phyloP scores from a whole-genome alignment of 1,284 basidiomycete species.

The Fomitopsis palustris region DNA sequence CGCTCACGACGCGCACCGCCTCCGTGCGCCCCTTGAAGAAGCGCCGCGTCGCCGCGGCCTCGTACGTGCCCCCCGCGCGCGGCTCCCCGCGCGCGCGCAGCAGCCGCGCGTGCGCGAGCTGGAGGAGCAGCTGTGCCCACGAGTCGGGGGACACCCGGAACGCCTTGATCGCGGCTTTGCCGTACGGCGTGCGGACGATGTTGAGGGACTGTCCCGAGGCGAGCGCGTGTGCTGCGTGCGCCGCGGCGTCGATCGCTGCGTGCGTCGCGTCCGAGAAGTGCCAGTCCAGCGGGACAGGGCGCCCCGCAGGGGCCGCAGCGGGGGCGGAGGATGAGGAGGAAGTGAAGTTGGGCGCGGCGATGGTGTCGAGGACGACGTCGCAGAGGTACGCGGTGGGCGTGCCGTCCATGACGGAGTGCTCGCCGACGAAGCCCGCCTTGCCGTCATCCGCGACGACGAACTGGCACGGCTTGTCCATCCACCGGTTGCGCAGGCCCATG shows the following conservation, averaged over 20 bases:
- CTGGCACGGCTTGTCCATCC: slow-evolving; percentile 84
- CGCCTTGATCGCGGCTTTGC: slow-evolving; percentile 84
- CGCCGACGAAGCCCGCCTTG: slow-evolving; percentile 82
- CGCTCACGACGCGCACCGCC: slow-evolving; percentile 76
- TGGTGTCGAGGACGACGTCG: slow-evolving; percentile 66
- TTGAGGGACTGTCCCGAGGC: slow-evolving; percentile 65
- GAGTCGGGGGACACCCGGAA: slow-evolving; percentile 86
- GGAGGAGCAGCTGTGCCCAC: slow-evolving; percentile 90
- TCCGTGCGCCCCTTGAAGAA: slow-evolving; percentile 89
- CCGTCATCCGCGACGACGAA: slow-evolving; percentile 81
- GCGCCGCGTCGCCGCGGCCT: slow-evolving; percentile 81
- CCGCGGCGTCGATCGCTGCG: slow-evolving; percentile 54
- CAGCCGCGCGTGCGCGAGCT: slow-evolving; percentile 80
- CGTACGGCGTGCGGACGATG: slow-evolving; percentile 73
- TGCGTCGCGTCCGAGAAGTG: slow-evolving; percentile 46
- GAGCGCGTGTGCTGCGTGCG: slow-evolving; percentile 56
- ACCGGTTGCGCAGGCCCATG: slow-evolving; percentile 63
- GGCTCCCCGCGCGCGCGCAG: slow-evolving; percentile 36
- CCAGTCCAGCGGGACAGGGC: slow-evolving; percentile 57
- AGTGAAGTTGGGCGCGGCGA: slow-evolving; percentile 58
- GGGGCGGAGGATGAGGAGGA: slow-evolving; percentile 28
- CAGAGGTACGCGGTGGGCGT: slow-evolving; percentile 62
- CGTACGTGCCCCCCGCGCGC: slow-evolving; percentile 72
- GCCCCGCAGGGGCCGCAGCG: slow-evolving; percentile 16
- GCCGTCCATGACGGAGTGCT: slow-evolving; percentile 92